phyloP scores from a whole-genome alignment of 2,329 filamentous ascomycete species.

The Pseudogymnoascus sp. region DNA sequence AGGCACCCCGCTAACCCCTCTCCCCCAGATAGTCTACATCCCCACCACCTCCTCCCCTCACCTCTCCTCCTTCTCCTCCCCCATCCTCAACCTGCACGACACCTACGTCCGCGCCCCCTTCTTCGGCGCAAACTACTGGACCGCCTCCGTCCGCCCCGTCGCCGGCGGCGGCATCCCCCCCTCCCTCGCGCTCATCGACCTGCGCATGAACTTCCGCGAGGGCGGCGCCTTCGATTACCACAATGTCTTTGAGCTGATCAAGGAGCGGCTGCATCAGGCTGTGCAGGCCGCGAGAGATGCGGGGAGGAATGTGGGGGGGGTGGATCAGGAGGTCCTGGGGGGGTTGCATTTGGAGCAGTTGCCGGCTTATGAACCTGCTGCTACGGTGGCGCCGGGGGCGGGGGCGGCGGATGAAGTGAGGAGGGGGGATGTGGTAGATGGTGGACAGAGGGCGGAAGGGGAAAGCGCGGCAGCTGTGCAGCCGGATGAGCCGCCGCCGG shows the following conservation, averaged over 20 bases:
- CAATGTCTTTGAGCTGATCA: constrained; percentile 71
- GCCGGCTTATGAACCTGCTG: constrained; percentile 69
- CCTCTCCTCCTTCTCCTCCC: constrained; percentile 80
- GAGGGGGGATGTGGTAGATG: constrained; percentile 23
- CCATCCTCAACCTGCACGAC: constrained; percentile 80
- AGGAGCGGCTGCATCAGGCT: constrained; percentile 73
- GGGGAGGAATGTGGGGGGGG: constrained; percentile 40
- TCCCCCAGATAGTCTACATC: constrained; percentile 71
- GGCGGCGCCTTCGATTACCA: constrained; percentile 93
- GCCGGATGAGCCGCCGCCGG: constrained; percentile 73
- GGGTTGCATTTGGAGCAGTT: constrained; percentile 76
- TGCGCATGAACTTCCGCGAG: constrained; percentile 86
- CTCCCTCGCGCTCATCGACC: constrained; percentile 62
- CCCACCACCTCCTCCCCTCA: constrained; percentile 57
- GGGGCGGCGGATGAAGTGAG: constrained; percentile 19
- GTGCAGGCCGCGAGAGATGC: constrained; percentile 65
- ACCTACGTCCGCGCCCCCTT: constrained; percentile 80
- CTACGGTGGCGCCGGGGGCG: constrained; percentile 17
- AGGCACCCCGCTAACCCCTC: constrained; percentile 15
- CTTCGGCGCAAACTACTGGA: constrained; percentile 90
- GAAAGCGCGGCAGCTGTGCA: constrained; percentile 31
- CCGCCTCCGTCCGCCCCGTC: constrained; percentile 70
- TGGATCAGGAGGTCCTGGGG: constrained; percentile 46
- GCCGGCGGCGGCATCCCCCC: constrained; percentile 74
- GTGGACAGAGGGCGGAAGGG: constrained; percentile 15